Base-by-base conservation (phyloP, 23 red algal genomes). In the Pyropia yezoensis region DNA sequence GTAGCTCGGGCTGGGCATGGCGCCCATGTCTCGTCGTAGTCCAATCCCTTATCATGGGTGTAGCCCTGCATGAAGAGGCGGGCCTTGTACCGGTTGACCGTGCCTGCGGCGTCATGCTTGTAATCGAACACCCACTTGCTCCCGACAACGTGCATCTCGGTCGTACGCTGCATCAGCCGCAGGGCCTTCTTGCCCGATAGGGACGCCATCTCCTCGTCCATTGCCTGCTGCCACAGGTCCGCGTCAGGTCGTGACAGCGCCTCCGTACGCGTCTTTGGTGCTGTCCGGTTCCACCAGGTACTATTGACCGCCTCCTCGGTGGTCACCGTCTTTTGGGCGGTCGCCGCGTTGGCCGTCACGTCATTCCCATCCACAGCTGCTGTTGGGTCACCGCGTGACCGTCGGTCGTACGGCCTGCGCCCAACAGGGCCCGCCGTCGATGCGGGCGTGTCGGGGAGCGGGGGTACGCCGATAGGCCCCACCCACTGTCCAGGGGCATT, bases 71-170 rank as follows among this genome's bases (percentile, higher is more conserved):
- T 52, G 0, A 71, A 64, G 3, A 83, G 53, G 13, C 78, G 64
- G 12, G 50, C 78, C 20, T 57, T 18, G 33, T 19, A 57, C 52
- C 70, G 70, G 23, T 52, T 63, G 24, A 74, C 33, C 14, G 52
- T 53, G 0, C 49, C 53, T 27, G 29, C 14, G 9, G 52, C 50
- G 60, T 83, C 66, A 14, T 17, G 30, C 49, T 72, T 83, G 1
- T 65, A 55, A 24, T 50, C 67, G 47, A 72, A 73, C 7, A 83
- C 52, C 68, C 78, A 83, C 19, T 33, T 27, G 20, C 63, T 66
- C 0, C 61, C n/a, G 17, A 80, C 63, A 29, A 56, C 53, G 16
- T 33, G 24, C 13, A 67, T 27, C 19, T 39, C 52, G 1, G 17
- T 1, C 3, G 76, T 54, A 15, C 49, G 29, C 2, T 18, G 14